Percentiles rank a stretch among this genome's conserved stretches.
Evolutionary conservation across 495 filamentous ascomycete genomes (phyloP).

Genomic region (Niebla homalea): DNA sequence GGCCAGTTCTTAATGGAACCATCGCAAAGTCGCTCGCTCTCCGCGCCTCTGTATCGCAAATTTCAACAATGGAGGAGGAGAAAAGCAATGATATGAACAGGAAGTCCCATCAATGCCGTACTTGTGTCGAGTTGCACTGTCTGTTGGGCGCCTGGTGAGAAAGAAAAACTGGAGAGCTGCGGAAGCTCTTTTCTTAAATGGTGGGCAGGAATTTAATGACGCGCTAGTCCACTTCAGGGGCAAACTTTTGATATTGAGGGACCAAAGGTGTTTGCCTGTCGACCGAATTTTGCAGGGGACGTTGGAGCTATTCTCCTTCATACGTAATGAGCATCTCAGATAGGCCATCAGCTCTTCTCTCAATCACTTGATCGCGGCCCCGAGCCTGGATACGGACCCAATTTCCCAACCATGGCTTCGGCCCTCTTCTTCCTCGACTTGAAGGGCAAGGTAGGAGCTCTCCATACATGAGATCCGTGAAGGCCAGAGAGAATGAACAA

Average conservation of each 20-base stretch:
- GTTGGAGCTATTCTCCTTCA: too few species aligned
- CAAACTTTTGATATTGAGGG: too few species aligned
- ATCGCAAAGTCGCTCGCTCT: constrained; percentile 44
- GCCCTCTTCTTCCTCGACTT: constrained; percentile 98
- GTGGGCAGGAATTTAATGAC: too few species aligned
- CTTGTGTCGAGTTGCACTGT: constrained; percentile 73
- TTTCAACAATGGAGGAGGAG: constrained; percentile 49
- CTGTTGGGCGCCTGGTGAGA: constrained; percentile 63
- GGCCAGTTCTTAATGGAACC: constrained; percentile 87
- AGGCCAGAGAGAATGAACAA: neutral
- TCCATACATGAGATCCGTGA: neutral
- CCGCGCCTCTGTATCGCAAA: constrained; percentile 72
- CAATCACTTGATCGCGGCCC: neutral
- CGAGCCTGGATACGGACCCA: neutral
- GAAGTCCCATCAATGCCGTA: constrained; percentile 46
- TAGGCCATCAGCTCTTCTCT: too few species aligned
- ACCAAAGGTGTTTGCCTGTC: too few species aligned
- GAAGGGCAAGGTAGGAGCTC: constrained; percentile 82
- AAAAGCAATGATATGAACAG: constrained; percentile 41
- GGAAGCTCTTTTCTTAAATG: neutral
- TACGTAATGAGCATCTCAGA: too few species aligned
- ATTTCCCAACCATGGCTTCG: constrained; percentile 65
- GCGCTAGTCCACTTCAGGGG: too few species aligned
- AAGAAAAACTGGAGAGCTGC: constrained; percentile 26
- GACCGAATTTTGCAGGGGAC: too few species aligned